Base-by-base conservation (phyloP, 139 green algal species). In the Chlorella sorokiniana region DNA sequence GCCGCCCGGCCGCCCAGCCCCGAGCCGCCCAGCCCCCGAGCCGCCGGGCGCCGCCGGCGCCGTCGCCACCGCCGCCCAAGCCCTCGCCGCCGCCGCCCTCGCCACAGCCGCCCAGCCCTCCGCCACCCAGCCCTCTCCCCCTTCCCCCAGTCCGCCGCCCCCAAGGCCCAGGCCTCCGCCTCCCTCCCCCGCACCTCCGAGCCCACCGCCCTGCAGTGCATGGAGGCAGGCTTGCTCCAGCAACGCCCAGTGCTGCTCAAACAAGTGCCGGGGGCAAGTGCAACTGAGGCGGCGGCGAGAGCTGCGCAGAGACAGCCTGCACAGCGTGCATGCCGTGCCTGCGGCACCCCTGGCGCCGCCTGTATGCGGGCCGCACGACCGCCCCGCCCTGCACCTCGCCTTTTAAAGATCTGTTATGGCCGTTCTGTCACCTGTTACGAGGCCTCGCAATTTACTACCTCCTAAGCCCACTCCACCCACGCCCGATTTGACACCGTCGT, bases 241-340 rank as follows among this genome's bases (percentile, higher is more conserved):
- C 44, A n/a, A 63, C 3, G 4, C 44, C 0, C 44, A 77, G 3
- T 77, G 70, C 70, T 77, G 70, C 70, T 44, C 44, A n/a, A 77
- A 48, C n/a, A 63, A 64, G 18, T 77, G 70, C 31, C 20, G n/a
- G 31, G 18, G 37, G 44, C 41, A 59, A 5, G 14, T 76, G 69
- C 69, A 62, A 42, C 23, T 76, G 29, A 76, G 22, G 6, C 11
- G 25, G 37, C 10, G 6, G 8, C 27, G 16, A 14, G 37, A 14
- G n/a, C n/a, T n/a, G n/a, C n/a, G n/a, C n/a, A n/a, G n/a, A n/a
- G n/a, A n/a, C n/a, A n/a, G n/a, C n/a, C n/a, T n/a, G n/a, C n/a
- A n/a, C n/a, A n/a, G n/a, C n/a, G n/a, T n/a, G n/a, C n/a, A n/a
- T n/a, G n/a, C n/a, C n/a, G n/a, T n/a, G n/a, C n/a, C n/a, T n/a